A percentile compares a stretch with the other conserved stretches of the same genome.
phyloP scores from a whole-genome alignment of 2,329 filamentous ascomycete genomes.

The Aspergillus jensenii region DNA sequence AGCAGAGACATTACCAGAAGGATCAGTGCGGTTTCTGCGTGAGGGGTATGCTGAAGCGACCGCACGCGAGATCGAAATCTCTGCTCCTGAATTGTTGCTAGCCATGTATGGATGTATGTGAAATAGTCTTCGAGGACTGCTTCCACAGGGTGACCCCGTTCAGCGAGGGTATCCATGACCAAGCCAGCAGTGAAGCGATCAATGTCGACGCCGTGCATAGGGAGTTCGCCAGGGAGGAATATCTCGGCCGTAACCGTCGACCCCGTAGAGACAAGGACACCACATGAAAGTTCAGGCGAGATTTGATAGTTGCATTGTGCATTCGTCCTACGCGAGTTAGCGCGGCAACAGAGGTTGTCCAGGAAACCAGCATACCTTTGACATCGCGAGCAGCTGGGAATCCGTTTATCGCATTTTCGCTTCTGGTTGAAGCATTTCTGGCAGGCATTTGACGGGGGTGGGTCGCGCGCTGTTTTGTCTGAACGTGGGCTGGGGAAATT shows the following conservation, averaged over 20 bases:
- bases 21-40: not conserved
- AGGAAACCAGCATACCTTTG: not conserved
- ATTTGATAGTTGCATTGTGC: not conserved
- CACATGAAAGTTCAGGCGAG: too few relatives aligned
- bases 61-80: not conserved
- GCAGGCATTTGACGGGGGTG: not conserved
- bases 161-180: not conserved
- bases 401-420: slow-evolving; percentile 2
- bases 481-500: too few relatives aligned
- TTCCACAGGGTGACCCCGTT: not conserved
- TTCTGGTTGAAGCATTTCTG: not conserved
- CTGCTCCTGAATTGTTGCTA: slow-evolving; percentile 1
- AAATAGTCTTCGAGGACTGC: not conserved
- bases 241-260: too few relatives aligned
- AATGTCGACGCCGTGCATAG: not conserved
- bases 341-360: not conserved
- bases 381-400: slow-evolving; percentile 1
- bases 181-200: not conserved
- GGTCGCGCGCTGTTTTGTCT: not conserved
- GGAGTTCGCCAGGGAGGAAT: not conserved
- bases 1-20: not conserved
- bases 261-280: not conserved
- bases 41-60: not conserved
- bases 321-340: not conserved
- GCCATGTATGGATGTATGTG: slow-evolving; percentile 7